Conservation (phyloP, 148 eudicot genomes). For the Beta vulgaris region DNA sequence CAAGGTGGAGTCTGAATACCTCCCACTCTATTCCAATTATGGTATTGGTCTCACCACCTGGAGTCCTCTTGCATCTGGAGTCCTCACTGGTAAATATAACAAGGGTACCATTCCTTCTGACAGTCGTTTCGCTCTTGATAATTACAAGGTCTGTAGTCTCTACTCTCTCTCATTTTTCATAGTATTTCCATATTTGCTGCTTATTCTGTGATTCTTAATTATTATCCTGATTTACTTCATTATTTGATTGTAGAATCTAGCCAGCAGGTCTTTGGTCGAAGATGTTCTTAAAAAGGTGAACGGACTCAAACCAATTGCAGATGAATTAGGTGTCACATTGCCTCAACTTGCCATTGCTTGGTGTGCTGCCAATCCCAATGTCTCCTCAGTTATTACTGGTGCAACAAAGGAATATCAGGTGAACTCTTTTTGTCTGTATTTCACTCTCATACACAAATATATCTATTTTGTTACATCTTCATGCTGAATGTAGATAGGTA, state of each 20-base stretch:
- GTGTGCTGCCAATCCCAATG: constrained; percentile 97
- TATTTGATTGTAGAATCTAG: constrained; percentile 61
- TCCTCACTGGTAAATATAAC: constrained; percentile 84
- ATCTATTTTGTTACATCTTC: too few species aligned
- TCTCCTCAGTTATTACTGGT: constrained; percentile 95
- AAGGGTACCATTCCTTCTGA: constrained; percentile 62
- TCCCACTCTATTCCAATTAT: constrained; percentile 71
- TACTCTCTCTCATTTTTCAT: not conserved
- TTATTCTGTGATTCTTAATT: not conserved
- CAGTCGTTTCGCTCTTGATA: constrained; percentile 88
- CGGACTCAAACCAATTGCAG: constrained; percentile 85
- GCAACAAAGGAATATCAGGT: constrained; percentile 92
- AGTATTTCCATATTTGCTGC: not conserved
- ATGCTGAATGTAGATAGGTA: too few species aligned
- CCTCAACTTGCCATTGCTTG: constrained; percentile 97
- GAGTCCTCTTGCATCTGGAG: constrained; percentile 99
- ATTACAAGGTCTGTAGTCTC: constrained; percentile 58
- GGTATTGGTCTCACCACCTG: constrained; percentile 96
- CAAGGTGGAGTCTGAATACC: constrained; percentile 89
- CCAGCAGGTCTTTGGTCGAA: constrained; percentile 77
- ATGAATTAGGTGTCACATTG: constrained; percentile 74
- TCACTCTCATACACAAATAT: too few species aligned
- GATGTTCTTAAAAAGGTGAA: constrained; percentile 81
- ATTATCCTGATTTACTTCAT: not conserved
- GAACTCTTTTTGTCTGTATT: constrained; percentile 7